These are phyloP conservation scores for Russula lepida DNA, from an alignment of 768 basidiomycete species.

Conservation along the genomic window DNA sequence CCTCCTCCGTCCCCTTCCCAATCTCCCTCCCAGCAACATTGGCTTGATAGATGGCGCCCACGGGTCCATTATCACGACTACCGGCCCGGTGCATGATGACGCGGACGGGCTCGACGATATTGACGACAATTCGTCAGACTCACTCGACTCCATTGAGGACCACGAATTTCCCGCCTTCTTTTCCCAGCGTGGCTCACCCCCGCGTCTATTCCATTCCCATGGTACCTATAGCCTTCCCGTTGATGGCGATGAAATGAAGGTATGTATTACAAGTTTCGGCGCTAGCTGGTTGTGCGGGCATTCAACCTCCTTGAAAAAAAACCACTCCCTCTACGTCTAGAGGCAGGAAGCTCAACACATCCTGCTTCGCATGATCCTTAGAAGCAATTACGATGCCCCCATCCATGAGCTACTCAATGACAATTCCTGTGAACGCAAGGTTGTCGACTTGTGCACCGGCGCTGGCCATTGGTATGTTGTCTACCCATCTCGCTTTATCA, in stretches of 20 bases:
- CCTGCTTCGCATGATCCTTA: constrained; percentile 35
- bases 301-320: background rate
- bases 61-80: background rate
- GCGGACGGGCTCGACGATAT: constrained; percentile 25
- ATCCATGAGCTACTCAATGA: constrained; percentile 43
- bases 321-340: background rate
- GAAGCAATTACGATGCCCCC: constrained; percentile 53
- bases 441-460: constrained; percentile 71
- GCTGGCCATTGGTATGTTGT: constrained; percentile 58
- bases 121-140: constrained; percentile 34
- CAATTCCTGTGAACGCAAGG: constrained; percentile 37
- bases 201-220: constrained; percentile 61
- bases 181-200: constrained; percentile 38
- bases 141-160: constrained; percentile 37
- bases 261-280: constrained; percentile 29
- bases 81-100: background rate
- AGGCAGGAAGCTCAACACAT: constrained; percentile 19
- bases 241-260: constrained; percentile 61
- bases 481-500: constrained; percentile 19
- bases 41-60: background rate
- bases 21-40: background rate
- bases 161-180: constrained; percentile 58
- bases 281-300: background rate
- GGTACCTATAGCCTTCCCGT: constrained; percentile 61
- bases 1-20: background rate